A percentile compares a stretch with the other conserved stretches of the same genome.
These are phyloP conservation scores for Coemansia sp. DNA, from an alignment of 192 early-diverging fungal genomes.

Conservation along the genomic window DNA sequence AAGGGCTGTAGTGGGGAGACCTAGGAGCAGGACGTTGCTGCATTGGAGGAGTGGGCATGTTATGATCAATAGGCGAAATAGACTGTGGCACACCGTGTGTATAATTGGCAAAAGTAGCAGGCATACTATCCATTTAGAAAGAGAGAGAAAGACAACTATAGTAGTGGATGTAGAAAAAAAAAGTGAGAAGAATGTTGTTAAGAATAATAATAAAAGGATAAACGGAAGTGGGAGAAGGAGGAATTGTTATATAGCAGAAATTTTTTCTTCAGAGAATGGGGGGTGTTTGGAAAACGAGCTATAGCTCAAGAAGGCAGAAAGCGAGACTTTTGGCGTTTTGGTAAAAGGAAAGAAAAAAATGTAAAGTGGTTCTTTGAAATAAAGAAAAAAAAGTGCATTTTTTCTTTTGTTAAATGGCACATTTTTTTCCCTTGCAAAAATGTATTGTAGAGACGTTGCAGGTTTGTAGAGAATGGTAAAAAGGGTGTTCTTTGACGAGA, in stretches of 20 bases:
- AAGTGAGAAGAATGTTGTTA: background rate
- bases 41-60: background rate
- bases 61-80: background rate
- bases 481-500: too few species aligned
- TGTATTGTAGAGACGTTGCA: too few species aligned
- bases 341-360: background rate
- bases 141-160: background rate
- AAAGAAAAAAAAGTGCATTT: background rate
- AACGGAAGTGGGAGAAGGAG: background rate
- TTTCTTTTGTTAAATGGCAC: too few species aligned
- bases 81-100: background rate
- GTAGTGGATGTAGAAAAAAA: background rate
- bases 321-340: background rate
- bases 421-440: too few species aligned
- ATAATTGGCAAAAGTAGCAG: background rate
- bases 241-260: background rate
- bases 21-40: background rate
- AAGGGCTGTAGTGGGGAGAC: constrained; percentile 1
- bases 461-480: too few species aligned
- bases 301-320: constrained; percentile 12
- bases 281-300: constrained; percentile 1
- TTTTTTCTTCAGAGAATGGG: background rate
- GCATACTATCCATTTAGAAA: background rate
- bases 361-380: background rate
- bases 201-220: background rate